These are phyloP conservation scores for Botrytis hyacinthi DNA, from an alignment of 2,329 filamentous ascomycete genomes.

Conservation along the genomic window DNA sequence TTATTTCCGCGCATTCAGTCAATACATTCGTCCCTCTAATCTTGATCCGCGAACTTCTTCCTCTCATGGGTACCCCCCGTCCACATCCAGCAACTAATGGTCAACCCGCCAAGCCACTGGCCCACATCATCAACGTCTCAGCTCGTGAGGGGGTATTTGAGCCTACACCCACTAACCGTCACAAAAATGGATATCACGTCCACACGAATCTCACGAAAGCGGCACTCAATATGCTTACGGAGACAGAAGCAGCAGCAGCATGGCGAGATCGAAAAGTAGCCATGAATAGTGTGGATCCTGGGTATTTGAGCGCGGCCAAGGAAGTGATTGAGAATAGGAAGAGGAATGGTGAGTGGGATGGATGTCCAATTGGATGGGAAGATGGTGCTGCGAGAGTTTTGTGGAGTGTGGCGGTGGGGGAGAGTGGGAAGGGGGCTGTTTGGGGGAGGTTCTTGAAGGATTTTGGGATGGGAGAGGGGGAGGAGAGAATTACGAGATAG, in stretches of 20 bases:
- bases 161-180: neutral
- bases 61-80: constrained; percentile 21
- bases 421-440: constrained; percentile 21
- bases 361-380: constrained; percentile 30
- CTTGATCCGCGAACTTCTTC: constrained; percentile 25
- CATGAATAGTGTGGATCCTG: constrained; percentile 28
- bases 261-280: constrained; percentile 24
- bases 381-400: constrained; percentile 27
- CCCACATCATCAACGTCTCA: constrained; percentile 27
- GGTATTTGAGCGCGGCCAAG: constrained; percentile 26
- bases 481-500: constrained; percentile 11
- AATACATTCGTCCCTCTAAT: constrained; percentile 29
- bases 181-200: constrained; percentile 26
- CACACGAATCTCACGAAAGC: constrained; percentile 30
- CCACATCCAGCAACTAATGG: neutral
- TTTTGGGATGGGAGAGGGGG: constrained; percentile 23
- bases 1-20: constrained; percentile 29
- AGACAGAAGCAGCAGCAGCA: constrained; percentile 25
- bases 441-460: constrained; percentile 28
- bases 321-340: constrained; percentile 20
- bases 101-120: constrained; percentile 1
- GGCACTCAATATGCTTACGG: constrained; percentile 29
- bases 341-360: neutral
- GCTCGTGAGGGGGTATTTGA: constrained; percentile 29
- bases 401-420: constrained; percentile 26